Evolutionary conservation across 202 grass and related monocot species (phyloP), one percentile per base, ranked within the genome.

Genomic region (Carex arenaria): DNA sequence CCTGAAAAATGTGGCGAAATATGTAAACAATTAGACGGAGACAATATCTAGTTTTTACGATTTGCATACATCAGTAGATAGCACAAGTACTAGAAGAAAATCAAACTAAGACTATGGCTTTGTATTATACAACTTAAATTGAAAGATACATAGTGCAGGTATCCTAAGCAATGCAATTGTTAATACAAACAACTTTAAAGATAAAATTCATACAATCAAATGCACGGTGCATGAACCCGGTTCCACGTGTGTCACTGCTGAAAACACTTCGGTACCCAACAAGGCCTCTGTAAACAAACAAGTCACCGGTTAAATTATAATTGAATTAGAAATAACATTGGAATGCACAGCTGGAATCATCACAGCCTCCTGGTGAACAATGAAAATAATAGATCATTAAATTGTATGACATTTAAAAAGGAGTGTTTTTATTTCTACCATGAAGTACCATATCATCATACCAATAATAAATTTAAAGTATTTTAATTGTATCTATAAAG

Each of bases 191-290:
- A 40, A 78, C 53, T 59, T 78, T 14, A 78, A 36, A 81, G 30
- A 88, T 60, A 67, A 84, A 49, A 73, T 82, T 61, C 88, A 88
- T 98, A 98, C 95, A 84, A 55, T 92, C 81, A 52, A 98, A 98
- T 86, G 95, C 95, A 75, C 95, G 92, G 56, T 98, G 95, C 95
- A 98, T 98, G 90, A 98, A 98, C 82, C 95, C 95, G 92, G 88
- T 95, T 85, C 95, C 95, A 76, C 95, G 95, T 61, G 95, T 98
- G 83, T 89, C 92, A 43, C 93, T 95, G 89, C 90, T 98, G 85
- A 98, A 98, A 83, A 98, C 87, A 92, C 91, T 90, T 92, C 89
- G 93, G 64, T 95, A 90, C 78, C 95, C 95, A 79, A 98, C 95
- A 72, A 98, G 89, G 75, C 95, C 95, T 89, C 95, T 98, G 89